phyloP scores from a whole-genome alignment of 495 filamentous ascomycete species.

The Mycothermus thermophilus region DNA sequence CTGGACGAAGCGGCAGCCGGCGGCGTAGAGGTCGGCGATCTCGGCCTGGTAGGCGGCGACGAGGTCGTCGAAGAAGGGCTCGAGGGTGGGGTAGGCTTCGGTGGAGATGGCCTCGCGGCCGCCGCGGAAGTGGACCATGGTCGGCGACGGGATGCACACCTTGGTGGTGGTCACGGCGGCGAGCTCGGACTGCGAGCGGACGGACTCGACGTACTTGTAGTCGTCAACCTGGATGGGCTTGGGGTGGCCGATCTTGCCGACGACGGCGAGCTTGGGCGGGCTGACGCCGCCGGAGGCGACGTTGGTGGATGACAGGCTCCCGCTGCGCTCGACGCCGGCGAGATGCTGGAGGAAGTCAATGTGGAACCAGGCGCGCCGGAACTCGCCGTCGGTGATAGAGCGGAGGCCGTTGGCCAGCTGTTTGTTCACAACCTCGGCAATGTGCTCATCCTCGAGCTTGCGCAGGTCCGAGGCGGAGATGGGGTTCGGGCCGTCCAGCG shows the following conservation, averaged over 20 bases:
- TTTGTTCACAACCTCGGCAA: constrained; percentile 44
- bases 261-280: constrained; percentile 32
- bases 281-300: constrained; percentile 27
- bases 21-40: constrained; percentile 45
- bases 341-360: constrained; percentile 35
- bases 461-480: constrained; percentile 30
- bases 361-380: constrained; percentile 41
- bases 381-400: constrained; percentile 59
- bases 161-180: constrained; percentile 37
- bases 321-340: constrained; percentile 29
- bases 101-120: constrained; percentile 41
- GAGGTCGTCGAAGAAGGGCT: constrained; percentile 48
- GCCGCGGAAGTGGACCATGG: constrained; percentile 56
- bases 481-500: constrained; percentile 32
- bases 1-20: constrained; percentile 50
- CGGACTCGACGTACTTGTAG: constrained; percentile 40
- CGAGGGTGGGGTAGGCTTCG: constrained; percentile 43
- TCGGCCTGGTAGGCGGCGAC: constrained; percentile 47
- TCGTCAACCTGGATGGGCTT: constrained; percentile 44
- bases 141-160: constrained; percentile 48
- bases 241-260: constrained; percentile 32
- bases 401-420: constrained; percentile 50
- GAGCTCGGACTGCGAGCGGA: constrained; percentile 21
- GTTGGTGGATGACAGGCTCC: constrained; percentile 30
- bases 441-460: constrained; percentile 49